phyloP scores from a whole-genome alignment of 352 stramenopile genomes.

The Phytophthora pisi region DNA sequence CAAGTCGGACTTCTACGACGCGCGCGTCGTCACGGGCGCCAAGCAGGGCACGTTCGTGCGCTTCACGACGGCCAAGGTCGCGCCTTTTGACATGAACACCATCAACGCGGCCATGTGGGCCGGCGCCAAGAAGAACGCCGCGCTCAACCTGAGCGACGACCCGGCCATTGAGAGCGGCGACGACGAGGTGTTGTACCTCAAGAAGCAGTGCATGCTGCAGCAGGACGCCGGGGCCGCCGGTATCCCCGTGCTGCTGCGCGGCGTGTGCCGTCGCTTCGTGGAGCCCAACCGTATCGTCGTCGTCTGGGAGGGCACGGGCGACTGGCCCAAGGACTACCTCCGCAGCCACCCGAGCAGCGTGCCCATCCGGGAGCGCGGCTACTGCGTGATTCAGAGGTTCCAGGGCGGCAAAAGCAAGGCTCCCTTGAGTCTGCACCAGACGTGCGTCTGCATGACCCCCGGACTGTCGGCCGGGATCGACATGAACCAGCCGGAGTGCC shows the following conservation, averaged over 20 bases:
- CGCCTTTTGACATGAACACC: slow-evolving; percentile 31
- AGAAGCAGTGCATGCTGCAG: slow-evolving; percentile 34
- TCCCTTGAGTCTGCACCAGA: slow-evolving; percentile 35
- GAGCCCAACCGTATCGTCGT: slow-evolving; percentile 36
- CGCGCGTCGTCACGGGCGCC: slow-evolving; percentile 24
- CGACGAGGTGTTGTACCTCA: slow-evolving; percentile 29
- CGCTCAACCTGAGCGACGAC: slow-evolving; percentile 18
- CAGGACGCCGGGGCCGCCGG: slow-evolving; percentile 5
- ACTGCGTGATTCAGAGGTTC: slow-evolving; percentile 34
- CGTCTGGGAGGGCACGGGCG: slow-evolving; percentile 40
- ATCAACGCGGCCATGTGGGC: slow-evolving; percentile 34
- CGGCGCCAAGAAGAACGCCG: slow-evolving; percentile 23
- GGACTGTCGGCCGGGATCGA: slow-evolving; percentile 36
- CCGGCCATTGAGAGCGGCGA: slow-evolving; percentile 8
- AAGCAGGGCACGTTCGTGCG: slow-evolving; percentile 40
- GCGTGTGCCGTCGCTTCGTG: slow-evolving; percentile 30
- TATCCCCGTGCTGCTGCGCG: slow-evolving; percentile 37
- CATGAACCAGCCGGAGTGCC: slow-evolving; percentile 34
- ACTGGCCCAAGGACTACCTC: slow-evolving; percentile 39
- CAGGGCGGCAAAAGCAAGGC: slow-evolving; percentile 14
- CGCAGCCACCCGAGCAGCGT: slow-evolving; percentile 28
- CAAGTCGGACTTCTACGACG: slow-evolving; percentile 23
- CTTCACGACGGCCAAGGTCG: slow-evolving; percentile 37
- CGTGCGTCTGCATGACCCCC: slow-evolving; percentile 39
- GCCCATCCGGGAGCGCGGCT: slow-evolving; percentile 44